These are phyloP conservation scores for Ceratocystis alfenasii DNA, from an alignment of 2,329 filamentous ascomycete genomes.

Conservation along the genomic window DNA sequence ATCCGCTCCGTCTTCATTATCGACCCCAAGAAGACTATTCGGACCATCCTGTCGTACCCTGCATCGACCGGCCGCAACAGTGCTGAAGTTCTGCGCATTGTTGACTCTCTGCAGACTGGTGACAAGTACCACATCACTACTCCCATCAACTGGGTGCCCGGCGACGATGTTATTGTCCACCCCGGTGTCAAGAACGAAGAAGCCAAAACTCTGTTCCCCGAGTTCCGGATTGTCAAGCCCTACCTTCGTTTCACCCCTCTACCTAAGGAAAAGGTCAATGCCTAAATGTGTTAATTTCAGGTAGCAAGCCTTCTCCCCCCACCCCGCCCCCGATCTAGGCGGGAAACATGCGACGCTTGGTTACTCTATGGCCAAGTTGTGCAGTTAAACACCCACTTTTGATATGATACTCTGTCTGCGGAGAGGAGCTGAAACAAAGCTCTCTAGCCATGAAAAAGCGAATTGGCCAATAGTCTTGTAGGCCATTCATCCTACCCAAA, in stretches of 20 bases:
- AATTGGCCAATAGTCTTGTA: slow-evolving; percentile 4
- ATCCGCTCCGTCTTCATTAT: slow-evolving; percentile 93
- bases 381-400: neutral
- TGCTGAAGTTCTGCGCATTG: slow-evolving; percentile 63
- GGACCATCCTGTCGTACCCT: slow-evolving; percentile 84
- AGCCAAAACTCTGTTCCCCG: slow-evolving; percentile 77
- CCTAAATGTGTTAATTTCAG: slow-evolving; percentile 24
- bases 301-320: neutral
- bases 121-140: slow-evolving; percentile 83
- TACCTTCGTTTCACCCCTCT: slow-evolving; percentile 64
- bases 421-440: neutral
- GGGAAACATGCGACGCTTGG: neutral
- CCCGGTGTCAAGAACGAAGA: slow-evolving; percentile 71
- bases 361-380: neutral
- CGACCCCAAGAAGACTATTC: slow-evolving; percentile 86
- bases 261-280: slow-evolving; percentile 41
- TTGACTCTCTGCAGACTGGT: slow-evolving; percentile 68
- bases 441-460: slow-evolving; percentile 5
- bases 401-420: neutral
- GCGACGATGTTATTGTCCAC: slow-evolving; percentile 87
- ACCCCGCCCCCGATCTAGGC: neutral
- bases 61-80: slow-evolving; percentile 80
- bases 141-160: slow-evolving; percentile 80
- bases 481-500: too few relatives aligned
- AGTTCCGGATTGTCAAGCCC: slow-evolving; percentile 56